Base-by-base conservation (phyloP, 805 yeast genomes). In the Candida sakaeoensis region DNA sequence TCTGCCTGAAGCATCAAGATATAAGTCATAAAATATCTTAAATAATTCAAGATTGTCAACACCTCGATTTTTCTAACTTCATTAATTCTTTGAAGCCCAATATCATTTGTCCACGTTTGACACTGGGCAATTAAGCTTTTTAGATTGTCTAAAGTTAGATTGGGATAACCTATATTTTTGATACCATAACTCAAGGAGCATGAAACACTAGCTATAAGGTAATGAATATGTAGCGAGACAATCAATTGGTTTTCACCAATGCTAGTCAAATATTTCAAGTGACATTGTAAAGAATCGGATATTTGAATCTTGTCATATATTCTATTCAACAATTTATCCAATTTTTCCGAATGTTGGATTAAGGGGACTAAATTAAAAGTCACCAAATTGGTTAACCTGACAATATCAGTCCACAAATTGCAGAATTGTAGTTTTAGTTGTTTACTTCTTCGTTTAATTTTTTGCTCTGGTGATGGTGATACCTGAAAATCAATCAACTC, bases 1-100 rank as follows among this genome's bases (percentile, higher is more conserved):
- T 68, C 74, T 12, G 51, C 52, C 44, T 68, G 72, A 13, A 68
- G 46, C 27, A 65, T 48, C n/a, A 60, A 47, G 4, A 64, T 42
- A 30, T 55, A 59, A 10, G 55, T 41, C 43, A 65, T 39, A 36
- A 50, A 64, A 24, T 57, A 49, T 31, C 53, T 52, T 14, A 61
- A 48, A 43, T 63, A 67, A 24, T 52, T 53, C 13, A 66, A 47
- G 10, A 58, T 48, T 13, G 46, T 39, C 16, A 42, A 41, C 3
- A 40, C 35, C 43, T 62, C 67, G 27, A 51, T 45, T 18, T 36
- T 41, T 36, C 46, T 32, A n/a, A 44, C 24, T 13, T 33, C 25
- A 4, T 48, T 16, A 15, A 55, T 39, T n/a, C 45, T 47, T 6
- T 38, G 32, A 3, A 58, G 42, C 2, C 48, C 47, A 0, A 36